Conservation (phyloP, 2,329 filamentous ascomycete genomes). For the Phaeosphaeriaceae sp. region DNA sequence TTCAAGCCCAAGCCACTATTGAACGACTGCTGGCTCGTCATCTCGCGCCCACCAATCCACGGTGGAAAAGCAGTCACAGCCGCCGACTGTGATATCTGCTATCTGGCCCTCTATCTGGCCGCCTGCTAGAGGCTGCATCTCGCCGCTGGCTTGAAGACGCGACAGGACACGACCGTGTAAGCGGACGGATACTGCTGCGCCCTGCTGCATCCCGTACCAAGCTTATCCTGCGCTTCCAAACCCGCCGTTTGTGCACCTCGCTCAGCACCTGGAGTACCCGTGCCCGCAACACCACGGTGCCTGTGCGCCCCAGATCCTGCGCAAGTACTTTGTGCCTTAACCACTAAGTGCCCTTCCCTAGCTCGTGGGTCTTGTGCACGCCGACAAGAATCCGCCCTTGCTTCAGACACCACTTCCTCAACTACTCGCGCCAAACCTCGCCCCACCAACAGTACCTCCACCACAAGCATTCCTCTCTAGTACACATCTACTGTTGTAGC, state of each 20-base stretch:
- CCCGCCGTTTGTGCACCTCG: constrained; percentile 12
- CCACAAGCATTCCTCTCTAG: constrained; percentile 8
- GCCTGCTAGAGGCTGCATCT: too few species aligned
- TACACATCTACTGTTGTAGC: background rate
- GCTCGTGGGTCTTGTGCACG: constrained; percentile 19
- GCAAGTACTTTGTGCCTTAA: constrained; percentile 3
- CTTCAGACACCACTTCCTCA: constrained; percentile 9
- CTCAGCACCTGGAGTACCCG: constrained; percentile 6
- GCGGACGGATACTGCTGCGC: constrained; percentile 16
- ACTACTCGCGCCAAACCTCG: constrained; percentile 6
- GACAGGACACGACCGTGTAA: constrained; percentile 15
- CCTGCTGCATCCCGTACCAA: constrained; percentile 20
- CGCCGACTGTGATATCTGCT: background rate
- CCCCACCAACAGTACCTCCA: constrained; percentile 16
- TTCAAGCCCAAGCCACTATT: constrained; percentile 32
- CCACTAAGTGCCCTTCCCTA: background rate
- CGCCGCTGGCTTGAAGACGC: too few species aligned
- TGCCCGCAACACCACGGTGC: constrained; percentile 13
- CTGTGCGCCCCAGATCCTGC: constrained; percentile 9
- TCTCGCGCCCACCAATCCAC: constrained; percentile 10
- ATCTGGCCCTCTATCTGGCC: too few species aligned
- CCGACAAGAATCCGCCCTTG: constrained; percentile 16
- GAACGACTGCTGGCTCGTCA: constrained; percentile 30
- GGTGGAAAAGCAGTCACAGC: constrained; percentile 4
- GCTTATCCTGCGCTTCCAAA: constrained; percentile 15